Conservation (phyloP, 192 early-diverging fungal genomes). For the Coemansia sp. region DNA sequence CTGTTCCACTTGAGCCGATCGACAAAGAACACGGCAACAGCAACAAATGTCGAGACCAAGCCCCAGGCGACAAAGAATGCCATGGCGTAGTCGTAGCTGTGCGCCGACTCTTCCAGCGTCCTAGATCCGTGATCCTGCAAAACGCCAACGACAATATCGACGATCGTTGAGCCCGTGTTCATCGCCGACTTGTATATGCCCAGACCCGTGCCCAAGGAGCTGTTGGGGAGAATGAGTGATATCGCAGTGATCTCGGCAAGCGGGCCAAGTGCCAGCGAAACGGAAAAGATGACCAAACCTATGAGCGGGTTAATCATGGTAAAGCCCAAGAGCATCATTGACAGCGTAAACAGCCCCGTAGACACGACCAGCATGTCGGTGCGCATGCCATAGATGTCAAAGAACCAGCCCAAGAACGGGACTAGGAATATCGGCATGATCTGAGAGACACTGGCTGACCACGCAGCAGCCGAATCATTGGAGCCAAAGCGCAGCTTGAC, state of each 20-base stretch:
- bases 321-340: conserved; percentile 59
- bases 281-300: conserved; percentile 61
- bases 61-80: conserved; percentile 56
- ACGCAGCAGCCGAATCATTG: conserved; percentile 64
- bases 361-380: conserved; percentile 52
- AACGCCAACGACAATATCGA: conserved; percentile 63
- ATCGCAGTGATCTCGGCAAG: conserved; percentile 64
- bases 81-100: conserved; percentile 58
- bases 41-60: conserved; percentile 37
- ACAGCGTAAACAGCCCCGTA: conserved; percentile 32
- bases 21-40: conserved; percentile 35
- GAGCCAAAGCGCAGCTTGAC: conserved; percentile 71
- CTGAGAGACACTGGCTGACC: conserved; percentile 69
- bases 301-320: conserved; percentile 59
- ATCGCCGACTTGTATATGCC: conserved; percentile 68
- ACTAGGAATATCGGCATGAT: conserved; percentile 69
- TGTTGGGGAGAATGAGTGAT: conserved; percentile 61
- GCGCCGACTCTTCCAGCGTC: conserved; percentile 29
- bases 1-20: conserved; percentile 40
- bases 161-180: conserved; percentile 63
- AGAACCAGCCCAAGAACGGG: conserved; percentile 71
- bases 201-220: conserved; percentile 62
- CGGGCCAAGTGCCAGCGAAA: conserved; percentile 65
- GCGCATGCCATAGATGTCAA: conserved; percentile 69
- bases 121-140: conserved; percentile 59